These are phyloP conservation scores for Gaertneriomyces semiglobifer DNA, from an alignment of 192 early-diverging fungal genomes.

Conservation along the genomic window DNA sequence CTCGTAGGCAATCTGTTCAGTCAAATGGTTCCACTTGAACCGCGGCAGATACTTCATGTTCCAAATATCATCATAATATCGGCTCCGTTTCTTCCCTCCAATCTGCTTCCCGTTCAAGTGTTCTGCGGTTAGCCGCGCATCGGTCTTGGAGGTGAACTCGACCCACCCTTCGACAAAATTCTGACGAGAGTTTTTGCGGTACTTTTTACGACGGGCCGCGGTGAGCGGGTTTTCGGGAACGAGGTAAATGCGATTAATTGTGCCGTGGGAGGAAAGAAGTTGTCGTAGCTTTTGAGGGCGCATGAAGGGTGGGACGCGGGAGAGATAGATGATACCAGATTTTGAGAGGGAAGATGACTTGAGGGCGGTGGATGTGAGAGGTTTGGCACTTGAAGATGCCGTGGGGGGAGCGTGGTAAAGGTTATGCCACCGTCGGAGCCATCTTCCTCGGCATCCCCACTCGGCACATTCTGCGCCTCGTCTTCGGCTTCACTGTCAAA, in stretches of 20 bases:
- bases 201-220: conserved; percentile 78
- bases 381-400: conserved; percentile 24
- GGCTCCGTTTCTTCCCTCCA: conserved; percentile 79
- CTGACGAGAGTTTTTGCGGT: conserved; percentile 74
- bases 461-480: conserved; percentile 5
- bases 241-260: conserved; percentile 81
- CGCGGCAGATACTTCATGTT: conserved; percentile 92
- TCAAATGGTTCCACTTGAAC: conserved; percentile 96
- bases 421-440: conserved; percentile 8
- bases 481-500: conserved; percentile 15
- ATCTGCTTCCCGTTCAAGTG: conserved; percentile 80
- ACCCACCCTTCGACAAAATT: conserved; percentile 97
- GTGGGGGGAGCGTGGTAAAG: neutral
- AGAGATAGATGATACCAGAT: conserved; percentile 89
- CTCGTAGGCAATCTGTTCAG: conserved; percentile 83
- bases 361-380: conserved; percentile 56
- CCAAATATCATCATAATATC: conserved; percentile 94
- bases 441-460: conserved; percentile 23
- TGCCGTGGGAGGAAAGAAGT: conserved; percentile 70
- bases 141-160: conserved; percentile 90
- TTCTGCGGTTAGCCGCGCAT: conserved; percentile 72
- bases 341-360: conserved; percentile 55
- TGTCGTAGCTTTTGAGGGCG: conserved; percentile 72
- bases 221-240: conserved; percentile 79
- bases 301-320: conserved; percentile 92